These are phyloP conservation scores for Eurotiales sp. DNA, from an alignment of 2,329 filamentous ascomycete genomes.

Conservation along the genomic window DNA sequence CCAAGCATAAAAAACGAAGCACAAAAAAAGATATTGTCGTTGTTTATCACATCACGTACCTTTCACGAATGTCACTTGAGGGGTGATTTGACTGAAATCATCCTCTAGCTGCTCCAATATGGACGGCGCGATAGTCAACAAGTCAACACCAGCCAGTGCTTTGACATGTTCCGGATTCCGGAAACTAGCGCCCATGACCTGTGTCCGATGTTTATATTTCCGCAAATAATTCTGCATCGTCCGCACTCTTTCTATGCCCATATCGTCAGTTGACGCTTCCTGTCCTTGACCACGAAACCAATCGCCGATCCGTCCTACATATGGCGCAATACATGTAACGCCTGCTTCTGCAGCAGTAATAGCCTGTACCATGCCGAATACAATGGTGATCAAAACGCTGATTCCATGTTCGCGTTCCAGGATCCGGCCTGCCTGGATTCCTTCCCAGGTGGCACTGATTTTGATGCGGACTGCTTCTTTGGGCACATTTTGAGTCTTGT, in stretches of 20 bases:
- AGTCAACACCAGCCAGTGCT: neutral
- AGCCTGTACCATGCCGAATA: neutral
- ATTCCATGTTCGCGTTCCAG: neutral
- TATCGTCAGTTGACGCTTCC: neutral
- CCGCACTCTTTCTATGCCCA: neutral
- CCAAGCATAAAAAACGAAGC: too few relatives aligned
- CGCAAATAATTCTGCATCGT: neutral
- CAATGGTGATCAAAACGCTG: neutral
- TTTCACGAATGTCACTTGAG: neutral
- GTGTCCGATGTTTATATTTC: neutral
- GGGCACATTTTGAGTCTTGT: neutral
- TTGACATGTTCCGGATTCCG: neutral
- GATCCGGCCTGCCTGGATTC: neutral
- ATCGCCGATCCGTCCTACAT: neutral
- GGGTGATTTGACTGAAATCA: neutral
- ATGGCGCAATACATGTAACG: neutral
- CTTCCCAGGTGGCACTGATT: constrained; percentile 4
- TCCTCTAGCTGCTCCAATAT: neutral
- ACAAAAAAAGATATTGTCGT: too few relatives aligned
- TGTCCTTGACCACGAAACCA: neutral
- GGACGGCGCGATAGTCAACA: neutral
- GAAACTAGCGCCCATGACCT: constrained; percentile 2
- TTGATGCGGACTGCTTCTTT: neutral
- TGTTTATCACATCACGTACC: neutral
- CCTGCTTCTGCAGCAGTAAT: neutral